phyloP scores from a whole-genome alignment of 2,329 filamentous ascomycete genomes.

The Claviceps quebecensis region DNA sequence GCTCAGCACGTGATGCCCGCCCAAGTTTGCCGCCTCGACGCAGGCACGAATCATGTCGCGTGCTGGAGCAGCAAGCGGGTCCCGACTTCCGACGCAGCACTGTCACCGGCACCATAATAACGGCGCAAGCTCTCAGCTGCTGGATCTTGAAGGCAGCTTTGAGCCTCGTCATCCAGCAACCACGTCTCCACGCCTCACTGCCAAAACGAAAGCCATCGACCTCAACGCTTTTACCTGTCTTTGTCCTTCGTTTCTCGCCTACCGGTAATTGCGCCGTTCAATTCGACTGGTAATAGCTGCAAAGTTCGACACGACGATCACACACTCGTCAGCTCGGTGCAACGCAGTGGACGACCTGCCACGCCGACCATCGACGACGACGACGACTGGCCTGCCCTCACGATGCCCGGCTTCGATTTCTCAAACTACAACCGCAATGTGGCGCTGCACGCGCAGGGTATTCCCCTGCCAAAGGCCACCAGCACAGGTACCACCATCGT shows the following conservation, averaged over 20 bases:
- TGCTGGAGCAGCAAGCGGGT: neutral
- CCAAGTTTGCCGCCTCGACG: neutral
- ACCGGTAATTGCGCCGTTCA: no score
- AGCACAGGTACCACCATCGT: constrained; percentile 99
- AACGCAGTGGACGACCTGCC: neutral
- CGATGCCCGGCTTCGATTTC: constrained; percentile 97
- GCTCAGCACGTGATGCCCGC: neutral
- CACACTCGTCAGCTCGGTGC: constrained; percentile 1
- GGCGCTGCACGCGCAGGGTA: constrained; percentile 83
- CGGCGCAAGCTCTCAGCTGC: neutral
- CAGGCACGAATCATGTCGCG: neutral
- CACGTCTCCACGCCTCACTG: constrained; percentile 7
- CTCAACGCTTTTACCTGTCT: neutral
- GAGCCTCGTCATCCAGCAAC: constrained; percentile 40
- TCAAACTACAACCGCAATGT: constrained; percentile 99
- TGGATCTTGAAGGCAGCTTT: constrained; percentile 29
- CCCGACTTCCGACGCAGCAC: neutral
- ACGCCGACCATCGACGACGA: neutral
- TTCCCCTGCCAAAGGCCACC: constrained; percentile 91
- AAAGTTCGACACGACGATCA: neutral
- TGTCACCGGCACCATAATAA: neutral
- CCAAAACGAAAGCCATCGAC: neutral
- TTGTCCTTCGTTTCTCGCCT: no score
- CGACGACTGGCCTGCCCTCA: constrained; percentile 17
- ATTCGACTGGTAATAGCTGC: neutral